Conservation (phyloP, 495 filamentous ascomycete species). For the Penicillium diatomitis region DNA sequence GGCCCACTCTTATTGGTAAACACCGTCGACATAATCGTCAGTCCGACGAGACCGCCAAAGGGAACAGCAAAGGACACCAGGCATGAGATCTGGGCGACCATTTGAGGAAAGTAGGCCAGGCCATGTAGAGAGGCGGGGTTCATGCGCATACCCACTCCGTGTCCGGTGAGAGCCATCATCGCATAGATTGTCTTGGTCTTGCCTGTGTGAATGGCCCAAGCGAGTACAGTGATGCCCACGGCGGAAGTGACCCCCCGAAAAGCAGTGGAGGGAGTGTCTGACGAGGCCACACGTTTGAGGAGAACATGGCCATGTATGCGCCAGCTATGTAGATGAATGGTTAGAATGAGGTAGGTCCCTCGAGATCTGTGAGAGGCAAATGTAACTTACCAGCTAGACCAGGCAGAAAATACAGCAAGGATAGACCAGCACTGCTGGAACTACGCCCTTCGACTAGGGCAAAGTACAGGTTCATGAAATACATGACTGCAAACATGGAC, state of each 20-base stretch:
- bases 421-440: slow-evolving; percentile 38
- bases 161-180: slow-evolving; percentile 51
- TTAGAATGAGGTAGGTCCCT: neutral
- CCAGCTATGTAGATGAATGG: slow-evolving; percentile 22
- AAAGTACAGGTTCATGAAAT: slow-evolving; percentile 54
- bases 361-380: too few species aligned
- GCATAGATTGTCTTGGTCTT: slow-evolving; percentile 39
- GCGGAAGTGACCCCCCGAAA: slow-evolving; percentile 40
- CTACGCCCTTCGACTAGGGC: slow-evolving; percentile 38
- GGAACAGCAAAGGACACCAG: slow-evolving; percentile 41
- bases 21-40: slow-evolving; percentile 52
- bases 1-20: slow-evolving; percentile 45
- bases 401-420: slow-evolving; percentile 41
- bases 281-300: slow-evolving; percentile 46
- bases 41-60: slow-evolving; percentile 48
- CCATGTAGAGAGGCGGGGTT: slow-evolving; percentile 45
- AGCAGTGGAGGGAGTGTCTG: slow-evolving; percentile 45
- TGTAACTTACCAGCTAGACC: slow-evolving; percentile 26
- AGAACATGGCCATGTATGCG: slow-evolving; percentile 43
- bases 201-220: slow-evolving; percentile 34
- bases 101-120: slow-evolving; percentile 42
- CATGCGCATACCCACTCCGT: slow-evolving; percentile 42
- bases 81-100: slow-evolving; percentile 42
- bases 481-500: slow-evolving; percentile 44
- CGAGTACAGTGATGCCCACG: slow-evolving; percentile 37